A percentile compares a stretch with the other conserved stretches of the same genome.
Evolutionary conservation across 2,329 filamentous ascomycete genomes (phyloP).

Genomic region (Pestalotiopsis sp.): DNA sequence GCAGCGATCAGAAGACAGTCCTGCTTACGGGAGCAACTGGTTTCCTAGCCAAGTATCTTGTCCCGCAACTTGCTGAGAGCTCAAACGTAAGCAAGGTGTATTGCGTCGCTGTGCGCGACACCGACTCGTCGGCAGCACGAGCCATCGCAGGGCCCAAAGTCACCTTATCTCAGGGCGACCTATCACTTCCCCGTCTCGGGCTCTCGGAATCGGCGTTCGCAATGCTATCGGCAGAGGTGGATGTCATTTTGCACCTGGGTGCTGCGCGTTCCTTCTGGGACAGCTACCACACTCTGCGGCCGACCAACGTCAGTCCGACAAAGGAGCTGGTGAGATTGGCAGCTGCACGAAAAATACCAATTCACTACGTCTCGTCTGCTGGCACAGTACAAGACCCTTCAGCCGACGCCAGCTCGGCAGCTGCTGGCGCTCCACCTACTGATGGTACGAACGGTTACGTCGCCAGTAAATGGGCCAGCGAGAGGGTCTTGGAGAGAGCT

Average conservation of each 20-base stretch:
- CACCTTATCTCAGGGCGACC: conserved; percentile 37
- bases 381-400: not conserved
- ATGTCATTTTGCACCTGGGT: conserved; percentile 55
- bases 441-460: conserved; percentile 34
- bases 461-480: conserved; percentile 36
- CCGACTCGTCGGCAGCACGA: not conserved
- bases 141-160: conserved; percentile 28
- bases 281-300: conserved; percentile 28
- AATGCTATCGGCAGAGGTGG: conserved; percentile 31
- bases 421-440: conserved; percentile 13
- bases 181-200: conserved; percentile 37
- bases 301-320: conserved; percentile 33
- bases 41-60: conserved; percentile 40
- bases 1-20: conserved; percentile 18
- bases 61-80: conserved; percentile 36
- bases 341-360: not conserved
- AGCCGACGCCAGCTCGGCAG: not conserved
- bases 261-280: conserved; percentile 37
- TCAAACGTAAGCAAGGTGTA: conserved; percentile 37
- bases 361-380: not conserved
- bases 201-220: conserved; percentile 32
- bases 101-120: conserved; percentile 41
- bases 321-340: conserved; percentile 27
- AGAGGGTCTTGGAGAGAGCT: conserved; percentile 32
- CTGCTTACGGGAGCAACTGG: conserved; percentile 42